Conservation (phyloP, 768 basidiomycete species). For the Pleurotus pulmonarius region DNA sequence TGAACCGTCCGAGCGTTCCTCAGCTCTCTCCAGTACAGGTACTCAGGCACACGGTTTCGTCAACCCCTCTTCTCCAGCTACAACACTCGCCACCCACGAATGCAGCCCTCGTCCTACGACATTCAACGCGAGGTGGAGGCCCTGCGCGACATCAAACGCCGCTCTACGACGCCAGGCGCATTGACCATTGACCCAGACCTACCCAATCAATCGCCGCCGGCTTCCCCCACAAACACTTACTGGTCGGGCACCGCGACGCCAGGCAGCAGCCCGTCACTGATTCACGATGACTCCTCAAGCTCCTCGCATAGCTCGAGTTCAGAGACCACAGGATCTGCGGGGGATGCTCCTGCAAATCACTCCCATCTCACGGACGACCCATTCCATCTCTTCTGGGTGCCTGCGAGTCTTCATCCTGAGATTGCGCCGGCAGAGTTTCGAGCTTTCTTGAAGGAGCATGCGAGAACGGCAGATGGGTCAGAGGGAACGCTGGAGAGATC, state of each 20-base stretch:
- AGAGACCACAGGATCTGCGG: constrained; percentile 11
- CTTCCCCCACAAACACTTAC: constrained; percentile 52
- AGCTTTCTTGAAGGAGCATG: constrained; percentile 91
- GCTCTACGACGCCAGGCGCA: constrained; percentile 81
- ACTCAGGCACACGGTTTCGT: neutral
- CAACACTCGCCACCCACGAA: constrained; percentile 13
- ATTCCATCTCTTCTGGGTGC: constrained; percentile 96
- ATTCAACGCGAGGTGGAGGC: constrained; percentile 86
- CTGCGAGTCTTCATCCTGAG: constrained; percentile 94
- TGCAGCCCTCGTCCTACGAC: constrained; percentile 82
- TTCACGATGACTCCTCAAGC: constrained; percentile 41
- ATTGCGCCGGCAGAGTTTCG: constrained; percentile 96
- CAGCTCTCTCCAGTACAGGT: neutral
- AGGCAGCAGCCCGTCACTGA: constrained; percentile 24
- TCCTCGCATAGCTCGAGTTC: constrained; percentile 25
- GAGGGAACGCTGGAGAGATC: constrained; percentile 34
- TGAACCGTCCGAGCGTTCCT: constrained; percentile 1
- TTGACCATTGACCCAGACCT: constrained; percentile 91
- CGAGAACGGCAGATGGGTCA: constrained; percentile 55
- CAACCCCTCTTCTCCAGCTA: constrained; percentile 1
- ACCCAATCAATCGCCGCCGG: constrained; percentile 64
- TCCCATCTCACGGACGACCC: constrained; percentile 62
- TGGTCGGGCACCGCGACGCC: constrained; percentile 34
- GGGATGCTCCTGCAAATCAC: constrained; percentile 22
- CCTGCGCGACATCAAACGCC: constrained; percentile 76